These are phyloP conservation scores for Penicillium subrubescens DNA, from an alignment of 495 filamentous ascomycete genomes.

Conservation along the genomic window DNA sequence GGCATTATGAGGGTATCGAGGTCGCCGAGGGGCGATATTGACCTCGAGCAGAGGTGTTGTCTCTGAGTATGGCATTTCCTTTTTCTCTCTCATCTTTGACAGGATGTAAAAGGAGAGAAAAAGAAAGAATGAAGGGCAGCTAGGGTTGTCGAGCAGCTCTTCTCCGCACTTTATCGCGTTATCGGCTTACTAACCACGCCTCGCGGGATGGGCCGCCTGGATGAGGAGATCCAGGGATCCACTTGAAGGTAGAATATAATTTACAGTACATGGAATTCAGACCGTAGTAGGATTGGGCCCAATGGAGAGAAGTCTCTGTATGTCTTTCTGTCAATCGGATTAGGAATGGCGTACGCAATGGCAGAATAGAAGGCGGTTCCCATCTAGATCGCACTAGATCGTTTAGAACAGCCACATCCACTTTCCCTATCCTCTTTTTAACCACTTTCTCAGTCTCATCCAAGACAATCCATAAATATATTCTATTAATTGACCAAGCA, in stretches of 20 bases:
- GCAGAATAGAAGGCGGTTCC: background rate
- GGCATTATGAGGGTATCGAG: conserved; percentile 67
- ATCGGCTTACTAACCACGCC: conserved; percentile 24
- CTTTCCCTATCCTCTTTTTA: background rate
- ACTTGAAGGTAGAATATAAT: background rate
- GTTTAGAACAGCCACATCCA: background rate
- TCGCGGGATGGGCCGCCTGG: background rate
- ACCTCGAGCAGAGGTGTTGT: conserved; percentile 45
- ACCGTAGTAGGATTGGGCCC: no score
- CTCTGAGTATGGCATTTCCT: conserved; percentile 43
- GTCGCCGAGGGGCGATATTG: conserved; percentile 46
- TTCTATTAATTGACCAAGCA: no score
- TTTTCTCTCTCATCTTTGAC: conserved; percentile 45
- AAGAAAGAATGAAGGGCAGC: conserved; percentile 3
- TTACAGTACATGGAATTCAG: background rate
- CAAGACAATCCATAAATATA: no score
- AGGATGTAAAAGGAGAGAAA: conserved; percentile 9
- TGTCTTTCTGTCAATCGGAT: background rate
- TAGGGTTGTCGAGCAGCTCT: conserved; percentile 8
- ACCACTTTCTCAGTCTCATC: no score
- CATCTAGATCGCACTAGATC: background rate
- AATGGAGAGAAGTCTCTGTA: background rate
- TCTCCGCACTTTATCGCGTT: conserved; percentile 29
- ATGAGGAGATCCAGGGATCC: background rate
- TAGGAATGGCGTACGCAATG: background rate